Evolutionary conservation across 805 yeast species (phyloP).

Genomic region (Spathaspora girioi): DNA sequence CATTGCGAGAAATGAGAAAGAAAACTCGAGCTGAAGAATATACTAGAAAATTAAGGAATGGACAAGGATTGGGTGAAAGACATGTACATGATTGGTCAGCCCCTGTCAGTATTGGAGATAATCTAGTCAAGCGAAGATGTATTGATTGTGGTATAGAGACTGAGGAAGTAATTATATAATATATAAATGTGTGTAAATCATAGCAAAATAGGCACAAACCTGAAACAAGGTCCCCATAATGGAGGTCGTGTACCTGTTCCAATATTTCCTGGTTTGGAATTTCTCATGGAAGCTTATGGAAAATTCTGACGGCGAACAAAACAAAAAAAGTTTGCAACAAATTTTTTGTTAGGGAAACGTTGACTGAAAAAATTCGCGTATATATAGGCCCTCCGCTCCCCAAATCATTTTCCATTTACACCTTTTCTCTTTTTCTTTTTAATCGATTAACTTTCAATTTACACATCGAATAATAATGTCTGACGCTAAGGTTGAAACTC

Average conservation of each 20-base stretch:
- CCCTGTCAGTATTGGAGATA: conserved; percentile 39
- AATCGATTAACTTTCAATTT: background rate
- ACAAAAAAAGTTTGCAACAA: conserved; percentile 1
- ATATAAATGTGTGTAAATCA: background rate
- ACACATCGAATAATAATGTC: conserved; percentile 40
- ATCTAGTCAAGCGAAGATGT: conserved; percentile 57
- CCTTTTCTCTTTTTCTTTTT: conserved; percentile 1
- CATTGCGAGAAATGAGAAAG: conserved; percentile 81
- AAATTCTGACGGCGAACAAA: conserved; percentile 15
- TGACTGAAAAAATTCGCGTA: background rate
- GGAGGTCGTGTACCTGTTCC: conserved; percentile 2
- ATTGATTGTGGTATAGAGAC: conserved; percentile 78
- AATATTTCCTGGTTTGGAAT: background rate
- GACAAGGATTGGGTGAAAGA: conserved; percentile 48
- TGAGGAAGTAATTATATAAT: conserved; percentile 60
- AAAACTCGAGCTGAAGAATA: conserved; percentile 89
- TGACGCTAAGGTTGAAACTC: conserved; percentile 64
- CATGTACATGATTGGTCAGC: conserved; percentile 78
- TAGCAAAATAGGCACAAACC: background rate
- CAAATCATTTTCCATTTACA: background rate
- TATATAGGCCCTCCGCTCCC: conserved; percentile 16
- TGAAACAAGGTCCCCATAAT: background rate
- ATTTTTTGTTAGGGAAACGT: background rate
- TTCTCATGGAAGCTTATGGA: conserved; percentile 28
- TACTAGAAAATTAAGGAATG: conserved; percentile 65